Base-by-base conservation (phyloP, 192 early-diverging fungal species). In the Backusella westeae region DNA sequence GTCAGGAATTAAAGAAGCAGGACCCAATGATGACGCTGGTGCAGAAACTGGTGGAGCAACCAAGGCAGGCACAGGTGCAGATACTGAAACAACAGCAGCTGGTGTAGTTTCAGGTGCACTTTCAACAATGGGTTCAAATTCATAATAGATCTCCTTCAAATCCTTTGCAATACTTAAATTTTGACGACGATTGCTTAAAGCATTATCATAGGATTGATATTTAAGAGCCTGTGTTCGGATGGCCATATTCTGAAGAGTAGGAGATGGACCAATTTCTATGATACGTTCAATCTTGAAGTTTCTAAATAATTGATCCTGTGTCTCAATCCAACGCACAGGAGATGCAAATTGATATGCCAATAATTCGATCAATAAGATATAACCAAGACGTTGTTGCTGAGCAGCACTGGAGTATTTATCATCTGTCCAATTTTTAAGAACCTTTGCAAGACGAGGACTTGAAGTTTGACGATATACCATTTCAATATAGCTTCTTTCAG, bases 121-220 rank as follows among this genome's bases (percentile, higher is more conserved):
- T 76, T 89, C 91, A 17, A 85, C 84, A 74, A 82, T 88, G 66
- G 93, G 87, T 72, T 97, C 94, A 70, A 93, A 92, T 72, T 90
- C 88, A 82, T 98, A 97, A 86, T 97, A 98, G 63, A 98, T 95
- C 77, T 98, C 96, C 87, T 93, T 94, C 72, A 89, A 78, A 82
- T 98, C 91, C 88, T 97, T 97, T 80, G 91, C 85, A 73, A 91
- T 94, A 83, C 93, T 96, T 75, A 97, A 87, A 72, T 92, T 94
- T n/a, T 92, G 89, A 80, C 97, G 94, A 76, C 92, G 92, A 76
- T 92, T 91, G 69, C 94, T 96, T 78, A 96, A 89, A 32, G 97
- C 97, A 79, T 96, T 94, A 79, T 98, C 97, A 74, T 97, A 96
- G 2, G 94, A 93, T 86, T 96, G 94, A 75, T 97, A 98, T 88